A percentile compares a stretch with the other conserved stretches of the same genome.
These are phyloP conservation scores for Remersonia thermophila DNA, from an alignment of 2,329 filamentous ascomycete species.

Conservation along the genomic window DNA sequence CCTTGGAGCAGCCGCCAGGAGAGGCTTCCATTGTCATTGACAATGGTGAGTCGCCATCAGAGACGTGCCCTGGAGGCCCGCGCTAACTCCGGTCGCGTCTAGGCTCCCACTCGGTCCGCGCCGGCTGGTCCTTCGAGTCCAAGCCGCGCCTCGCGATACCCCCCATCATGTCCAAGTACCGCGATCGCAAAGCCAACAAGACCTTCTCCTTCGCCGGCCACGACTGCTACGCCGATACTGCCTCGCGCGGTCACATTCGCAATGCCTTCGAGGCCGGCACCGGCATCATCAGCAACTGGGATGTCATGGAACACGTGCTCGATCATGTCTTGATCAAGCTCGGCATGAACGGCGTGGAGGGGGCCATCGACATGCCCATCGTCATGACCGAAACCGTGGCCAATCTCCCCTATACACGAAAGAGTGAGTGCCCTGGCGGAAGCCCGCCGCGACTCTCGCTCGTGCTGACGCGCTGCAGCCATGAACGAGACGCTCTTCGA, in stretches of 20 bases:
- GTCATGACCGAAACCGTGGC: slow-evolving; percentile 94
- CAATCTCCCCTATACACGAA: slow-evolving; percentile 77
- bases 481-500: slow-evolving; percentile 98
- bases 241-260: slow-evolving; percentile 78
- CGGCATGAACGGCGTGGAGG: slow-evolving; percentile 65
- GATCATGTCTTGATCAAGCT: slow-evolving; percentile 94
- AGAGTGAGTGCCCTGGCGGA: slow-evolving; percentile 50
- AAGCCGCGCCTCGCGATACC: slow-evolving; percentile 69
- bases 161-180: slow-evolving; percentile 88
- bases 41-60: slow-evolving; percentile 55
- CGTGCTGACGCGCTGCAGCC: slow-evolving; percentile 35
- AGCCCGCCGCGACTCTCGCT: neutral
- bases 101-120: slow-evolving; percentile 83
- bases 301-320: slow-evolving; percentile 86
- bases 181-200: slow-evolving; percentile 84
- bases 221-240: slow-evolving; percentile 91
- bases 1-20: slow-evolving; percentile 40
- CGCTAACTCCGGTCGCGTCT: slow-evolving; percentile 9
- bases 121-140: slow-evolving; percentile 89
- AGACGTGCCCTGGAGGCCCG: neutral
- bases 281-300: slow-evolving; percentile 92
- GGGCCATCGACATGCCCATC: slow-evolving; percentile 70
- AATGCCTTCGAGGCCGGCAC: slow-evolving; percentile 84
- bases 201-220: slow-evolving; percentile 85
- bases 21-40: slow-evolving; percentile 86